These are phyloP conservation scores for Trametes sanguinea DNA, from an alignment of 768 basidiomycete genomes.

Conservation along the genomic window DNA sequence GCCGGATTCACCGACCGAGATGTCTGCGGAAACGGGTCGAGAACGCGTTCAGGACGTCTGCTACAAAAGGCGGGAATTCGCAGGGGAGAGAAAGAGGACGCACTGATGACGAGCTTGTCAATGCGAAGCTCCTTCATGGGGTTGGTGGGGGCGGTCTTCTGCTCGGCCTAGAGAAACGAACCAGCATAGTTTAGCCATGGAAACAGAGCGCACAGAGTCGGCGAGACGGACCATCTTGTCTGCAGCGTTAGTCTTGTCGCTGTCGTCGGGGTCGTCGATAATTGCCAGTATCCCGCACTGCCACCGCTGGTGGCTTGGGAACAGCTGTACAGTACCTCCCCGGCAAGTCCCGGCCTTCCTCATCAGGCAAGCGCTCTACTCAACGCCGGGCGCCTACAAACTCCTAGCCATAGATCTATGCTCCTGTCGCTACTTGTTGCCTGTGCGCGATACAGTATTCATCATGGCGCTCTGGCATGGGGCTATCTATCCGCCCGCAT, in stretches of 20 bases:
- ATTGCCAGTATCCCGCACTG: constrained; percentile 3
- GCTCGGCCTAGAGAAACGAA: constrained; percentile 63
- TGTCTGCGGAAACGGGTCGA: constrained; percentile 58
- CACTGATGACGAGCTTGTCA: constrained; percentile 99
- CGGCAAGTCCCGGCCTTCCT: constrained; percentile 12
- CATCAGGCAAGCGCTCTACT: neutral
- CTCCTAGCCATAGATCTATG: too few species aligned
- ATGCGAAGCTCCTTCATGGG: constrained; percentile 95
- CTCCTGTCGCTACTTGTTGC: too few species aligned
- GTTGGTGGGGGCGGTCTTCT: constrained; percentile 87
- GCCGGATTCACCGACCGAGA: constrained; percentile 99
- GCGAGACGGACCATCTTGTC: constrained; percentile 23
- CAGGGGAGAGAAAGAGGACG: constrained; percentile 40
- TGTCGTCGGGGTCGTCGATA: constrained; percentile 21
- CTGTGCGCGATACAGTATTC: too few species aligned
- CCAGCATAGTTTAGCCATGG: constrained; percentile 15
- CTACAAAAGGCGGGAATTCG: neutral
- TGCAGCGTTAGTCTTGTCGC: constrained; percentile 26
- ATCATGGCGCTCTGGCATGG: too few species aligned
- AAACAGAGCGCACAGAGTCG: neutral
- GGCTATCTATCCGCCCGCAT: too few species aligned
- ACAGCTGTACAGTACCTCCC: constrained; percentile 22
- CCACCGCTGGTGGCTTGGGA: constrained; percentile 26
- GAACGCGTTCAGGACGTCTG: constrained; percentile 9
- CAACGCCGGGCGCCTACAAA: neutral